phyloP scores from a whole-genome alignment of 2,329 filamentous ascomycete species.

The Ophiocordyceps polyrhachis-furcata region DNA sequence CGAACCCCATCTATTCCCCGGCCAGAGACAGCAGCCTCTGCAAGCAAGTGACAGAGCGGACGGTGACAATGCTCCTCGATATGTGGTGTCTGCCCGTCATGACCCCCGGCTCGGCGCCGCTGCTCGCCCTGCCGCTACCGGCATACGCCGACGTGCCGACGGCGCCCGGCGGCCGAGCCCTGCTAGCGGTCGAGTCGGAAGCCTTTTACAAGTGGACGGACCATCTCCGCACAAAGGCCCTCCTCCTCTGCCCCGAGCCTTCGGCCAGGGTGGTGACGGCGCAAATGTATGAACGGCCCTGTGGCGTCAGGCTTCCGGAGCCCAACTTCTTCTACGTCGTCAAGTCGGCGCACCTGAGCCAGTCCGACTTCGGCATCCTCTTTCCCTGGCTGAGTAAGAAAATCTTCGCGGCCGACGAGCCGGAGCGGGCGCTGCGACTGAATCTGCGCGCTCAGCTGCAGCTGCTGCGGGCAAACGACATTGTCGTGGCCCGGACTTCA shows the following conservation, averaged over 20 bases:
- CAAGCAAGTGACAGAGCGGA: constrained; percentile 48
- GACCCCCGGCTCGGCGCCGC: constrained; percentile 38
- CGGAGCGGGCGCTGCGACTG: constrained; percentile 37
- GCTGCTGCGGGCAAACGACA: constrained; percentile 29
- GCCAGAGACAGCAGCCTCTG: constrained; percentile 33
- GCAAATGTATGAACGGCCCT: constrained; percentile 21
- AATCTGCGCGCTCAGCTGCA: constrained; percentile 41
- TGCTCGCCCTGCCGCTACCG: constrained; percentile 58
- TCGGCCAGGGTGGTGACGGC: constrained; percentile 21
- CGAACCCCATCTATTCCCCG: constrained; percentile 43
- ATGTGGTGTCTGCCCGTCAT: constrained; percentile 64
- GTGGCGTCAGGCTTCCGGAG: constrained; percentile 23
- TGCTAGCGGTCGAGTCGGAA: constrained; percentile 57
- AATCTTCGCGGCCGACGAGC: constrained; percentile 37
- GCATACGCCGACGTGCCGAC: constrained; percentile 35
- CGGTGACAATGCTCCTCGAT: constrained; percentile 53
- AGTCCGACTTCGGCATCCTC: constrained; percentile 67
- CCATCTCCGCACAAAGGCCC: constrained; percentile 51
- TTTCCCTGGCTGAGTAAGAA: constrained; percentile 53
- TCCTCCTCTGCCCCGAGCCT: constrained; percentile 40
- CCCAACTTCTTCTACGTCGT: constrained; percentile 60
- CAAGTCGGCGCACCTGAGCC: constrained; percentile 60
- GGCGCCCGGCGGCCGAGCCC: constrained; percentile 33
- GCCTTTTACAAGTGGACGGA: constrained; percentile 63
- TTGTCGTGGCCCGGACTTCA: constrained; percentile 31